Base-by-base conservation (phyloP, 306 rosid species). In the Gleditsia sinensis region DNA sequence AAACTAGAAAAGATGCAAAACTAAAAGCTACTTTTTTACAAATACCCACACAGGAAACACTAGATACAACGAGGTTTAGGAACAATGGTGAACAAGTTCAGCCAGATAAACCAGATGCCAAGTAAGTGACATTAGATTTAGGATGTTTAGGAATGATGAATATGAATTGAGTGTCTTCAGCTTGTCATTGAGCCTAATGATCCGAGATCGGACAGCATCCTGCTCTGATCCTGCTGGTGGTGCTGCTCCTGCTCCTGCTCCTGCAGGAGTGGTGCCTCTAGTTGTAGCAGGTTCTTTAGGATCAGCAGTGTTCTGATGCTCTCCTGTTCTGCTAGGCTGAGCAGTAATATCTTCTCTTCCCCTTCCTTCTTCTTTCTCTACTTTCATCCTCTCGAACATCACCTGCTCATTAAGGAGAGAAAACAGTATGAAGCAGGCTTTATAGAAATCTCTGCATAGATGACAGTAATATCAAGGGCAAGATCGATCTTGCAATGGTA, bases 301-400 rank as follows among this genome's bases (percentile, higher is more conserved):
- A 36, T 76, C 56, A 16, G 72, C 27, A n/a, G 48, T 51, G 20
- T 4, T 71, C 24, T 17, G 77, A 28, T 49, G 71, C 45, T 55
- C 72, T 9, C 34, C 60, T 12, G 50, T 34, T 14, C 60, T 12
- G 50, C 28, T 14, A 6, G 72, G 51, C 1, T 76, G 66, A 4
- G 25, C 21, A 4, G 25, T 17, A 0, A 76, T 7, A 24, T 81
- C 84, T 11, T 75, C 87, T 46, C 83, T 82, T 53, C 85, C 96
- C 80, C 91, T 77, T 55, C 95, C 96, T 77, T 90, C 96, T 66
- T 92, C 98, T 48, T 88, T 93, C 67, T 88, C 95, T 43, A 82
- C 32, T 72, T 80, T 93, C 80, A 87, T 78, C 75, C 81, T 87
- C 72, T 93, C 97, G 19, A 90, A 90, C 93, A 93, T 90, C 48